phyloP scores from a whole-genome alignment of 176 grass and related monocot species.

The Ensete glaucum region DNA sequence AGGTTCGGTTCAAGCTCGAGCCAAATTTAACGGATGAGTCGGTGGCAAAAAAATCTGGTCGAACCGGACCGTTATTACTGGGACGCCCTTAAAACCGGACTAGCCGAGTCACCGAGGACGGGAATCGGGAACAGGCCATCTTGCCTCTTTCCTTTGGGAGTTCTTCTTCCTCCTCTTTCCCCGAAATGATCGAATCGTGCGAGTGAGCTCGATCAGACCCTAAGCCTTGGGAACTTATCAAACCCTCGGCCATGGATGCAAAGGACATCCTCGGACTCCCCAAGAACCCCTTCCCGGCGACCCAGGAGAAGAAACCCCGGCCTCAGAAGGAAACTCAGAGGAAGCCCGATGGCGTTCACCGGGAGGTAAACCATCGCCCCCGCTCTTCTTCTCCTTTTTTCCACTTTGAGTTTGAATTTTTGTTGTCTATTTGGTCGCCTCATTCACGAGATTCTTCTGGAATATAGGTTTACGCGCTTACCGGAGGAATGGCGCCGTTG shows the following conservation, averaged over 20 bases:
- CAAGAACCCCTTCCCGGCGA: constrained; percentile 53
- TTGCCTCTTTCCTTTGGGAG: no score
- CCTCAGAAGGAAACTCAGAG: constrained; percentile 84
- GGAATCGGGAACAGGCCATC: no score
- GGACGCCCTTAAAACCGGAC: no score
- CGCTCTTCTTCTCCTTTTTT: not conserved
- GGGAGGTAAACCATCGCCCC: constrained; percentile 37
- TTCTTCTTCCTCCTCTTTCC: not conserved
- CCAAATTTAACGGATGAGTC: no score
- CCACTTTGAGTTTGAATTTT: not conserved
- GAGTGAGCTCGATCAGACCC: constrained; percentile 20
- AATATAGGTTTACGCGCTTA: constrained; percentile 79
- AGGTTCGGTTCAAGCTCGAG: no score
- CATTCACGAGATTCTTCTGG: not conserved
- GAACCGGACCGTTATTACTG: no score
- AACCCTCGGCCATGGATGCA: constrained; percentile 56
- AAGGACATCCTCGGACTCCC: constrained; percentile 94
- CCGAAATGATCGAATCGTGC: not conserved
- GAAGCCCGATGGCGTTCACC: constrained; percentile 87
- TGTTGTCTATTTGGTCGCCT: not conserved
- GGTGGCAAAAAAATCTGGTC: no score
- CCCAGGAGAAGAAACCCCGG: constrained; percentile 78
- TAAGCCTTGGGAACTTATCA: constrained; percentile 31
- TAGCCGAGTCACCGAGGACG: no score
- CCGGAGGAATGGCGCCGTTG: constrained; percentile 68